Base-by-base conservation (phyloP, 805 yeast genomes). In the Jamesozyma rosinii region DNA sequence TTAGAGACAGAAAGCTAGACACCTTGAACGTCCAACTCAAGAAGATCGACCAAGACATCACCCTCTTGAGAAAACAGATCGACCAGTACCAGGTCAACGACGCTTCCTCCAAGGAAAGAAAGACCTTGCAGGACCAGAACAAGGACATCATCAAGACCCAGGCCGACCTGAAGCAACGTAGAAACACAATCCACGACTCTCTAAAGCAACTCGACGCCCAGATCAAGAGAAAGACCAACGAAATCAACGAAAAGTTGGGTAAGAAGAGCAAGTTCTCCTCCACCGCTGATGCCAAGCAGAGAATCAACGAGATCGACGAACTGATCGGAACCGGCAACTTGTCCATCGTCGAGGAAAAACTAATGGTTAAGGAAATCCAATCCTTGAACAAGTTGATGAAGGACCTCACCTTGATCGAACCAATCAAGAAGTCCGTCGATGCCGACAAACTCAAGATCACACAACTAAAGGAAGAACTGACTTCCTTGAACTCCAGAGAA, bases 271-370 rank as follows among this genome's bases (percentile, higher is more conserved):
- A 69, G 51, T 89, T 77, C 74, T 80, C 79, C 63, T 67, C 71
- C 38, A 75, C 73, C 47, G 79, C 68, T 31, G 94, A 84, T 49
- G 81, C 84, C 52, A 88, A 83, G 53, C 69, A 69, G 46, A 77
- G 81, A 64, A 72, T 84, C 57, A 60, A 62, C 46, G 70, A 70
- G 51, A 75, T 87, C 58, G 97, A 92, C 62, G 74, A 72, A 35
- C 70, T 74, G 52, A 81, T 92, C 48, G 85, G 83, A 44, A 67
- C 83, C 40, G 97, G 97, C 49, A 66, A 73, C 37, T 72, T 92
- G 61, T 77, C 85, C 55, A 77, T 92, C 58, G 97, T 88, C 42
- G 95, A 90, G 50, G 99, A 92, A 74, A 82, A 86, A 70, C 75
- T 79, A 59, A 67, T 73, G 51, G 78, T 92, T 52, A 84, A 84